Percentiles rank a stretch among this genome's conserved stretches.
Conservation (phyloP, 2,329 filamentous ascomycete species). For the Myriosclerotinia scirpicola region DNA sequence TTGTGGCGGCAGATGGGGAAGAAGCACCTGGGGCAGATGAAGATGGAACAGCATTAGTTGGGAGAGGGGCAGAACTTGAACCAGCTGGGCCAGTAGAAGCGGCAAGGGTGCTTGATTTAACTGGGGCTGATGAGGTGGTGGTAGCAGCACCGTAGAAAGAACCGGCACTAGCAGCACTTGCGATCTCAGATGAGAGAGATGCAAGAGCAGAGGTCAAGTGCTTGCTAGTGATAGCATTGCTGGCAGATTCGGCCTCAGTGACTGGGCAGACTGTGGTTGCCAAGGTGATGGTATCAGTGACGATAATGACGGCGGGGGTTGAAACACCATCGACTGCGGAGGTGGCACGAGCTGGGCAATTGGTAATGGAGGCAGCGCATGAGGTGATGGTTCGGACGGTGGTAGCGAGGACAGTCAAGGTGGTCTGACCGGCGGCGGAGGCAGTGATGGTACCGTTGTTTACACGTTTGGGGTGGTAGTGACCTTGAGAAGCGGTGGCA, state of each 20-base stretch:
- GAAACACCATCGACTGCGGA: constrained; percentile 44
- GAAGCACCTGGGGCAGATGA: not conserved
- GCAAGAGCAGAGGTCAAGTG: constrained; percentile 18
- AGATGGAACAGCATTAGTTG: not conserved
- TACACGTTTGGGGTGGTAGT: constrained; percentile 37
- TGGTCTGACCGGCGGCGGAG: constrained; percentile 39
- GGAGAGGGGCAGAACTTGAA: too few species aligned
- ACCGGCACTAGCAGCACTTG: constrained; percentile 19
- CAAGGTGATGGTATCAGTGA: constrained; percentile 46
- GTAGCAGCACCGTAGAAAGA: constrained; percentile 13
- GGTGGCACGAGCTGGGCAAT: constrained; percentile 42
- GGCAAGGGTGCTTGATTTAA: not conserved
- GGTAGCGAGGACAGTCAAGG: constrained; percentile 45
- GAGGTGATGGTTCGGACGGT: constrained; percentile 43
- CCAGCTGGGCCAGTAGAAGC: not conserved
- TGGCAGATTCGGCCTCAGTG: constrained; percentile 43
- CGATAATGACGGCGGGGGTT: constrained; percentile 36
- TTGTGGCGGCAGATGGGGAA: not conserved
- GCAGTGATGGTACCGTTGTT: constrained; percentile 28
- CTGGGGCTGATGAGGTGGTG: not conserved
- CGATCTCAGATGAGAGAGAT: constrained; percentile 23
- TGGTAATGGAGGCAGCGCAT: constrained; percentile 44
- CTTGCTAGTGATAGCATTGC: constrained; percentile 37
- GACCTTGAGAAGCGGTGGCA: constrained; percentile 34
- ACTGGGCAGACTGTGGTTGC: constrained; percentile 53